Evolutionary conservation across 148 eudicot genomes (phyloP), one percentile per base, ranked within the genome.

Genomic region (Drosera capensis): DNA sequence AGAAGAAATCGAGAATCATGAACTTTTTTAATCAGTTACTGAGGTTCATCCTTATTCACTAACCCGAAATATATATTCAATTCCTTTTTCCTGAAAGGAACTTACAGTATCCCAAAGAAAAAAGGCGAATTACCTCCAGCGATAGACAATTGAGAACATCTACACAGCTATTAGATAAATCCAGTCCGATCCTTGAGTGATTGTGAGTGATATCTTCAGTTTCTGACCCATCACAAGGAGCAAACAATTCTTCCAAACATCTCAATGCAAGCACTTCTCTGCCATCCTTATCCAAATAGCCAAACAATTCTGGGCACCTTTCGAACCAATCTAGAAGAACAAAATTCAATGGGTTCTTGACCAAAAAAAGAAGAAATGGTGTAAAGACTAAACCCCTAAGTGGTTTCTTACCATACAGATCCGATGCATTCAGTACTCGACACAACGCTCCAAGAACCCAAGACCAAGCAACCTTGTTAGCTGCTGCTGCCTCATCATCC

Each of bases 361-460:
- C 1, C 20, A 37, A 48, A 18, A 45, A 8, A 40, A 35, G 23
- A 9, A 13, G 35, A 18, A 2, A 41, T 12, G 31, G 15, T 8
- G 14, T 1, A 23, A 65, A 47, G 18, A 31, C n/a, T n/a, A 38
- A 42, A 39, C 13, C 16, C 22, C 18, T 14, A 21, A 20, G 15
- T 18, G 24, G 9, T 16, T 21, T 23, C 48, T 29, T 58, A 82
- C 88, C 78, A 7, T 25, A 38, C 12, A 82, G 49, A 56, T 63
- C 23, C 45, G 77, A 45, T 44, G 55, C 23, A 66, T 72, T 78
- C 39, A 77, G 67, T 30, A 58, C 51, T 17, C 58, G 36, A 44
- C 49, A 60, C 45, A 63, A 57, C 49, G 94, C 85, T 67, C 82
- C 94, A 40, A 86, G 43, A 25, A 66, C 70, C 94, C 80, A 87